Evolutionary conservation across 2,329 filamentous ascomycete genomes (phyloP).

Genomic region (Diplodia scrobiculata): DNA sequence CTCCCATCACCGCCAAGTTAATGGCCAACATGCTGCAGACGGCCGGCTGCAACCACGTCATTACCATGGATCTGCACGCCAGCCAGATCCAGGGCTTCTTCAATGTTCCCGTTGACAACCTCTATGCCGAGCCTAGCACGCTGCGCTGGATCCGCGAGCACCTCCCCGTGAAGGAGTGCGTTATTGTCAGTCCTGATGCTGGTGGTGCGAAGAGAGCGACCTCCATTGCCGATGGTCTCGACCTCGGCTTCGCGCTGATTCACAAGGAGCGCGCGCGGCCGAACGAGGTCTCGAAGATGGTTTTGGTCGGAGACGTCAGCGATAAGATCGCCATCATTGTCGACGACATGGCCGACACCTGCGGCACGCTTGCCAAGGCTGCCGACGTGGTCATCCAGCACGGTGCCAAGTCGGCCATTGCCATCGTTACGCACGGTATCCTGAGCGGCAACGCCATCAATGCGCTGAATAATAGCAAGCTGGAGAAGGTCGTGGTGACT

Average conservation of each 20-base stretch:
- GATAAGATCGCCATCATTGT: slow-evolving; percentile 94
- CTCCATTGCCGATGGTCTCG: slow-evolving; percentile 86
- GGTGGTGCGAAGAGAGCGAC: slow-evolving; percentile 94
- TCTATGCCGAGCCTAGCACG: slow-evolving; percentile 92
- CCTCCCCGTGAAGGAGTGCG: slow-evolving; percentile 75
- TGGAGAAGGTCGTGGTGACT: slow-evolving; percentile 81
- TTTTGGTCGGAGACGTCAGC: slow-evolving; percentile 89
- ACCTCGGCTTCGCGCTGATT: slow-evolving; percentile 88
- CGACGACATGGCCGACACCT: slow-evolving; percentile 97
- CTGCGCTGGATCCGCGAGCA: slow-evolving; percentile 90
- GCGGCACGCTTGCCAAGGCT: slow-evolving; percentile 83
- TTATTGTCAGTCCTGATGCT: slow-evolving; percentile 93
- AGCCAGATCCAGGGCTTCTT: slow-evolving; percentile 96
- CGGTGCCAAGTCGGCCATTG: slow-evolving; percentile 83
- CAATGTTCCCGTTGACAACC: slow-evolving; percentile 76
- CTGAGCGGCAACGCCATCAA: slow-evolving; percentile 86
- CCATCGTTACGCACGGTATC: slow-evolving; percentile 94
- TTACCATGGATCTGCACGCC: slow-evolving; percentile 94
- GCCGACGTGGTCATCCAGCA: slow-evolving; percentile 85
- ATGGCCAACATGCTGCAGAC: slow-evolving; percentile 98
- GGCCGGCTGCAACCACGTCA: slow-evolving; percentile 88
- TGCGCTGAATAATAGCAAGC: slow-evolving; percentile 74
- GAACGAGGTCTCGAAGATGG: slow-evolving; percentile 90
- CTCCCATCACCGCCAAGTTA: slow-evolving; percentile 93
- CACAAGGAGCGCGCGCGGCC: slow-evolving; percentile 93